Conservation (phyloP, 352 stramenopile genomes). For the Phytophthora pinifolia region DNA sequence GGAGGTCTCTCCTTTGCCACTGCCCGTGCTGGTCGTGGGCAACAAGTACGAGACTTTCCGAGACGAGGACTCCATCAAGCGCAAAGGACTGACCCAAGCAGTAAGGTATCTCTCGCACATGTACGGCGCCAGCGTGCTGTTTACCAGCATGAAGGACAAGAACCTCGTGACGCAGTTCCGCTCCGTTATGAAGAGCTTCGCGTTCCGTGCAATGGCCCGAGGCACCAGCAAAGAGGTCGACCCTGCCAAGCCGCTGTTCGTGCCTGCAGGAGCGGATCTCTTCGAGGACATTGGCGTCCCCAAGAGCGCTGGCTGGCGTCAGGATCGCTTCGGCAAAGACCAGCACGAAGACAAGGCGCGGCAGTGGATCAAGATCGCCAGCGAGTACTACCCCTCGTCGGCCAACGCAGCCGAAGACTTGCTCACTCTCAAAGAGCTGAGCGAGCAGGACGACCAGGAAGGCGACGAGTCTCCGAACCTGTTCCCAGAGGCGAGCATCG, state of each 20-base stretch:
- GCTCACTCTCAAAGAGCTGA: constrained; percentile 21
- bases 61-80: constrained; percentile 84
- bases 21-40: constrained; percentile 83
- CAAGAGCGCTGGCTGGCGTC: constrained; percentile 47
- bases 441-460: constrained; percentile 33
- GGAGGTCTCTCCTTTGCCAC: constrained; percentile 65
- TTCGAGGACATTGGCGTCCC: constrained; percentile 80
- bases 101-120: constrained; percentile 86
- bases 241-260: constrained; percentile 62
- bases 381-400: constrained; percentile 62
- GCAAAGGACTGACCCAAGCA: constrained; percentile 81
- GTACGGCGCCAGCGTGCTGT: constrained; percentile 86
- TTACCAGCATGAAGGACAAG: constrained; percentile 89
- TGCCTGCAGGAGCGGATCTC: constrained; percentile 65
- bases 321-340: constrained; percentile 50
- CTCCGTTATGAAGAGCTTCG: constrained; percentile 58
- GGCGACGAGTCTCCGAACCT: constrained; percentile 29
- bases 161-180: constrained; percentile 69
- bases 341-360: constrained; percentile 62
- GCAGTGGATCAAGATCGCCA: constrained; percentile 68
- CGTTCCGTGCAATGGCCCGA: constrained; percentile 50
- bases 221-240: constrained; percentile 70
- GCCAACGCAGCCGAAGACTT: constrained; percentile 34
- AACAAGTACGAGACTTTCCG: constrained; percentile 92
- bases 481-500: constrained; percentile 69